These are phyloP conservation scores for Stagonosporopsis rhizophila DNA, from an alignment of 2,329 filamentous ascomycete species.

Conservation along the genomic window DNA sequence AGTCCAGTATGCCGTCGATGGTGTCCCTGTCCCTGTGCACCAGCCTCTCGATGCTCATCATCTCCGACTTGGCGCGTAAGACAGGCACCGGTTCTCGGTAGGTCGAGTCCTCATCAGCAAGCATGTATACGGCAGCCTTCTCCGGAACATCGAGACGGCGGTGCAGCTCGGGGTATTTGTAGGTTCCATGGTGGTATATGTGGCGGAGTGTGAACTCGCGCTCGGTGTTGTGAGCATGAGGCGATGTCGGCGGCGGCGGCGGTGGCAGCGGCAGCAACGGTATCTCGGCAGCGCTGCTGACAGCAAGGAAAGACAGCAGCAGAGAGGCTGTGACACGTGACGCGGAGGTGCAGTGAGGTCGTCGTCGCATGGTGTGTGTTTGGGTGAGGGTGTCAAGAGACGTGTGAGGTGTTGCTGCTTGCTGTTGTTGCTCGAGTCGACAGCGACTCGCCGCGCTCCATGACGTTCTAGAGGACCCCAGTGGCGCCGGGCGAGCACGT, in stretches of 20 bases:
- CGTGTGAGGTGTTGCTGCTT: not conserved
- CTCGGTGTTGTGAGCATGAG: slow-evolving; percentile 28
- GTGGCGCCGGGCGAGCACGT: slow-evolving; percentile 8
- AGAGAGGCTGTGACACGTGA: slow-evolving; percentile 69
- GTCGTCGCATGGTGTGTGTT: slow-evolving; percentile 36
- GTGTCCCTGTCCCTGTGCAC: slow-evolving; percentile 77
- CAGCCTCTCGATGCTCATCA: slow-evolving; percentile 78
- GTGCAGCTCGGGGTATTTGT: slow-evolving; percentile 78
- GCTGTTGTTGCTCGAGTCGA: slow-evolving; percentile 6
- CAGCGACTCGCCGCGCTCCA: slow-evolving; percentile 7
- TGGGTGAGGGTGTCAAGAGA: not conserved
- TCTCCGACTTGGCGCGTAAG: slow-evolving; percentile 65
- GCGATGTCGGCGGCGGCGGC: slow-evolving; percentile 30
- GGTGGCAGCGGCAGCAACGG: slow-evolving; percentile 36
- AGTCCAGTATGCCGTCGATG: slow-evolving; percentile 79
- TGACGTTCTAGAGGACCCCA: slow-evolving; percentile 20
- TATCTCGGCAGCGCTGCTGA: slow-evolving; percentile 54
- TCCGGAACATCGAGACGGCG: slow-evolving; percentile 74
- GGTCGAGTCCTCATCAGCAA: slow-evolving; percentile 61
- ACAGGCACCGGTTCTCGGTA: slow-evolving; percentile 52
- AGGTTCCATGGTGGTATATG: slow-evolving; percentile 89
- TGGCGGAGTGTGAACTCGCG: slow-evolving; percentile 69
- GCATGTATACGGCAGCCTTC: slow-evolving; percentile 68
- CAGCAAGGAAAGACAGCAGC: slow-evolving; percentile 71
- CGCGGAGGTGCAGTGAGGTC: slow-evolving; percentile 57